Evolutionary conservation across 164 flowering plant species (phyloP).

Genomic region (Macadamia integrifolia): DNA sequence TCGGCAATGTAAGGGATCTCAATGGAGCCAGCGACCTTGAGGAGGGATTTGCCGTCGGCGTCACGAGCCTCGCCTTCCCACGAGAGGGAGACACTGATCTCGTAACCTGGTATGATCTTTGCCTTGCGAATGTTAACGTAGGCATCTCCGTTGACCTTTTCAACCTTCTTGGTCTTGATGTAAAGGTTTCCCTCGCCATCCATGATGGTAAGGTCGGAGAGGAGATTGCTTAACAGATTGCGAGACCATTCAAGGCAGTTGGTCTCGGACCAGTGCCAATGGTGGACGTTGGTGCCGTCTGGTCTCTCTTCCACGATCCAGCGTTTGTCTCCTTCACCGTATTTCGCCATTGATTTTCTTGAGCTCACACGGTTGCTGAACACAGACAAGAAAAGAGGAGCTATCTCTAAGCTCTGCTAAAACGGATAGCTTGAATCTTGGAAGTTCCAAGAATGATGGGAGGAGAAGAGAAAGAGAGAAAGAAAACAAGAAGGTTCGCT

Average conservation of each 20-base stretch:
- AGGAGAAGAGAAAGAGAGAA: neutral
- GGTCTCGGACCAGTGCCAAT: conserved; percentile 99
- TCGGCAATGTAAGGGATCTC: conserved; percentile 91
- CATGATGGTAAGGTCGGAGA: conserved; percentile 48
- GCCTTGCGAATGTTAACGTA: conserved; percentile 94
- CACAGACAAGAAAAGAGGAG: no score
- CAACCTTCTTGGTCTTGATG: conserved; percentile 49
- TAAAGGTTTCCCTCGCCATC: conserved; percentile 62
- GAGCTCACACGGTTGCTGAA: neutral
- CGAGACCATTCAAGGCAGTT: conserved; percentile 87
- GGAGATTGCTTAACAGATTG: conserved; percentile 42
- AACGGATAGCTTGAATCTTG: no score
- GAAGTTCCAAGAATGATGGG: no score
- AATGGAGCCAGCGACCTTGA: conserved; percentile 55
- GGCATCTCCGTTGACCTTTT: conserved; percentile 79
- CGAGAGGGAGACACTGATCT: conserved; percentile 40
- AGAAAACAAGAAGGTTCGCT: neutral
- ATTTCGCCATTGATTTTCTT: conserved; percentile 58
- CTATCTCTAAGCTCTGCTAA: no score
- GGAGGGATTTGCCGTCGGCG: conserved; percentile 37
- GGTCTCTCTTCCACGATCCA: conserved; percentile 97
- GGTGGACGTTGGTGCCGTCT: conserved; percentile 97
- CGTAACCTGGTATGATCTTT: conserved; percentile 95
- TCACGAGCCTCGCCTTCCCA: conserved; percentile 84
- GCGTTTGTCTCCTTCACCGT: conserved; percentile 95